Evolutionary conservation across 495 filamentous ascomycete genomes (phyloP), one percentile per base, ranked within the genome.

Genomic region (Penicillium tannophilum): DNA sequence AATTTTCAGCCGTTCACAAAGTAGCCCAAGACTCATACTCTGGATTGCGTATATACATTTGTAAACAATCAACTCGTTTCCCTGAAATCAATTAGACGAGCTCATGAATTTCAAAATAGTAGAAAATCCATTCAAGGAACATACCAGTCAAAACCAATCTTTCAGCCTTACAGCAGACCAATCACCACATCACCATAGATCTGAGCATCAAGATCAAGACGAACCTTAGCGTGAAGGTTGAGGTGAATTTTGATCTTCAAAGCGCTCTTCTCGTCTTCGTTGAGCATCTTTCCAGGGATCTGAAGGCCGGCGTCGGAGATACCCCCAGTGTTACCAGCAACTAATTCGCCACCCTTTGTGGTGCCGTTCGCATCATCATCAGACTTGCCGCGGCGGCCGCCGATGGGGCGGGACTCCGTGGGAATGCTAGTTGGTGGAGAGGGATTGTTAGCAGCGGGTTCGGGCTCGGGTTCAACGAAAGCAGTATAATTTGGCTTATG

Each of bases 181-280:
- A 67, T 64, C 8, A 64, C 62, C 6, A 64, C 50, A 31, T 67
- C 64, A 58, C 64, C 62, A 19, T 67, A 67, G 49, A 67, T 52
- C 56, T 67, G 55, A n/a, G 64, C 64, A 45, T 67, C 64, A 24
- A 67, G 56, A 2, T 67, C 64, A 2, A 67, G 61, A 39, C 61
- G 62, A 20, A 67, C 62, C 54, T 64, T 64, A 14, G 64, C 62
- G 30, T 64, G 59, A 12, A 64, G 39, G 54, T 64, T 64, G 20
- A 67, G 56, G 47, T 64, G 62, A 39, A 67, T 52, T 41, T 64
- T 67, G 56, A 67, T 64, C 46, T 64, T 61, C 53, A 67, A 39
- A 53, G 55, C 55, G 12, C 45, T 50, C 57, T 64, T 64, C 16
- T 67, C 59, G 5, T 64, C 56, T 41, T 50, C 53, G 16, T 55